A percentile compares a stretch with the other conserved stretches of the same genome.
These are phyloP conservation scores for Rosellinia necatrix DNA, from an alignment of 2,329 filamentous ascomycete species.

Conservation along the genomic window DNA sequence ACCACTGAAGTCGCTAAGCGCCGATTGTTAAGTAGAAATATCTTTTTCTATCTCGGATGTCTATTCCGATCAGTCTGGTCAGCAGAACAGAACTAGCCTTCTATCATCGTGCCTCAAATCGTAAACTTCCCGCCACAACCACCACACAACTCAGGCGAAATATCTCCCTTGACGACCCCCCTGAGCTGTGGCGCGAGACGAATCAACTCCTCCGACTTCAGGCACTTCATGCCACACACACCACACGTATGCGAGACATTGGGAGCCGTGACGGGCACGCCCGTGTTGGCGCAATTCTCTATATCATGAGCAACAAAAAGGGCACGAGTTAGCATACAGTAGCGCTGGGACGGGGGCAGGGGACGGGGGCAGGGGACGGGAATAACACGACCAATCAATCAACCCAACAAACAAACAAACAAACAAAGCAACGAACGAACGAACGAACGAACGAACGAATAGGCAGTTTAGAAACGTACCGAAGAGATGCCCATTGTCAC, in stretches of 20 bases:
- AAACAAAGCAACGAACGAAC: background rate
- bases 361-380: too few species aligned
- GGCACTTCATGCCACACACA: constrained; percentile 57
- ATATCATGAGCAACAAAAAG: constrained; percentile 2
- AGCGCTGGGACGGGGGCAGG: too few species aligned
- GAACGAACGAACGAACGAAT: background rate
- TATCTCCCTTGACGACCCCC: constrained; percentile 32
- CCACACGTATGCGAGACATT: constrained; percentile 59
- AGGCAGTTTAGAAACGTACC: constrained; percentile 31
- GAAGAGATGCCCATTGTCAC: constrained; percentile 47
- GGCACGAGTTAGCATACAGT: background rate
- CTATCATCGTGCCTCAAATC: background rate
- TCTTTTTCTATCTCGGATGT: too few species aligned
- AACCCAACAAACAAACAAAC: too few species aligned
- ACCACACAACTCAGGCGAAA: constrained; percentile 38
- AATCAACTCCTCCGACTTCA: constrained; percentile 50
- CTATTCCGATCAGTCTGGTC: too few species aligned
- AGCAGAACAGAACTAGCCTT: too few species aligned
- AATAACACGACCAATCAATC: too few species aligned
- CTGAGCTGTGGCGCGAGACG: constrained; percentile 31
- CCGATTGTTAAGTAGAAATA: too few species aligned
- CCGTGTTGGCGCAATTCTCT: constrained; percentile 60
- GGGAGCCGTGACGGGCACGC: constrained; percentile 58
- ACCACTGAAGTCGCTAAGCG: too few species aligned
- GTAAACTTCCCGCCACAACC: constrained; percentile 40